Evolutionary conservation across 192 early-diverging fungal genomes (phyloP).

Genomic region (Lunasporangiospora selenospora): DNA sequence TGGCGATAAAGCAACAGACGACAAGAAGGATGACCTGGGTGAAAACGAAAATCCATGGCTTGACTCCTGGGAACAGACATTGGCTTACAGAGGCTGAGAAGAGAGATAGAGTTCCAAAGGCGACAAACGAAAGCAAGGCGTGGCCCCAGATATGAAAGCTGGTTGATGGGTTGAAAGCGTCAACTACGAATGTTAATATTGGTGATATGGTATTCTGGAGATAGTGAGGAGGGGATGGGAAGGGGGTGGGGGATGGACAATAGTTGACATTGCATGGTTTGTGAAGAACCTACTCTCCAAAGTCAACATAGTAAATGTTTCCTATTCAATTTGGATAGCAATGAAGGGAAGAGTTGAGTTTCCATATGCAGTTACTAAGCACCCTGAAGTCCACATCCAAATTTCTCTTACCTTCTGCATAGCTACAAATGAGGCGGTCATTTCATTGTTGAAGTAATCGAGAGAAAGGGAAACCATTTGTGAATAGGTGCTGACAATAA

Average conservation of each 20-base stretch:
- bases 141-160: conserved; percentile 46
- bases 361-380: no score
- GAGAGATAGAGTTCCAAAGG: conserved; percentile 38
- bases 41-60: conserved; percentile 38
- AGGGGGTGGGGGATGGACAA: background rate
- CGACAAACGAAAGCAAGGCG: conserved; percentile 28
- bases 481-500: no score
- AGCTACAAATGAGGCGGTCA: no score
- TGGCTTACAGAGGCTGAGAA: conserved; percentile 37
- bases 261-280: background rate
- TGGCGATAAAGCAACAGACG: conserved; percentile 42
- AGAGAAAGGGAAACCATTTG: no score
- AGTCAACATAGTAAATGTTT: conserved; percentile 43
- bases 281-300: conserved; percentile 30
- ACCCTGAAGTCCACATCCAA: no score
- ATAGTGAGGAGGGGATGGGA: background rate
- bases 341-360: no score
- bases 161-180: background rate
- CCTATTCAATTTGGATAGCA: background rate
- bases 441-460: no score
- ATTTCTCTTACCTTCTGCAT: conserved; percentile 27
- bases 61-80: conserved; percentile 32
- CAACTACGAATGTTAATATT: no score
- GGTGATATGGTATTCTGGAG: no score
- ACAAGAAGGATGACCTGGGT: conserved; percentile 40